phyloP scores from a whole-genome alignment of 495 filamentous ascomycete species.

The Xylaria castorea region DNA sequence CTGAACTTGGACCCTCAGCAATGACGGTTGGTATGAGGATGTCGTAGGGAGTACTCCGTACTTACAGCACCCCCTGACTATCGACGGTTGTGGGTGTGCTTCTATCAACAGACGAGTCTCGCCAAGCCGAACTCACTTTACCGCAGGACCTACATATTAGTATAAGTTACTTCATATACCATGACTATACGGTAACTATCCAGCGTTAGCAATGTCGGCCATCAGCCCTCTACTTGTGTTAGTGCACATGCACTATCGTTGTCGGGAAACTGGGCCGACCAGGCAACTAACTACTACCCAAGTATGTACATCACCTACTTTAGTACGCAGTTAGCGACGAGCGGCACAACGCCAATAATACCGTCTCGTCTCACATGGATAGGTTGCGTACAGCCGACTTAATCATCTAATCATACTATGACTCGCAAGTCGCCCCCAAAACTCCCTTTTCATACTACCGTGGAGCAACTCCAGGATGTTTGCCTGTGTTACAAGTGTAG shows the following conservation, averaged over 20 bases:
- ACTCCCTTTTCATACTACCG: neutral
- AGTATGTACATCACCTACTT: neutral
- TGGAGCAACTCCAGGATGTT: neutral
- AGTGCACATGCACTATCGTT: constrained; percentile 4
- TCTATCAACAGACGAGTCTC: neutral
- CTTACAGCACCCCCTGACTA: neutral
- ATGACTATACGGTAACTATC: constrained; percentile 19
- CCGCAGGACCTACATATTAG: constrained; percentile 1
- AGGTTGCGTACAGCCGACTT: neutral
- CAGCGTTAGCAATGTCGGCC: constrained; percentile 3
- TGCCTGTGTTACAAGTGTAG: neutral
- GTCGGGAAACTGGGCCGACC: constrained; percentile 14
- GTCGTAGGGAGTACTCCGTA: neutral
- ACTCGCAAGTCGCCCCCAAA: neutral
- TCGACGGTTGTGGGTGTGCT: neutral
- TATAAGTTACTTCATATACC: constrained; percentile 10
- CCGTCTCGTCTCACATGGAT: constrained; percentile 1
- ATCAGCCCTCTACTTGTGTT: constrained; percentile 3
- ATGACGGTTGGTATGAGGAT: neutral
- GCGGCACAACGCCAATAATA: neutral
- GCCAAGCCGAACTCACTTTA: neutral
- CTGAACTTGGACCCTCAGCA: neutral
- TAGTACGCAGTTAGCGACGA: neutral
- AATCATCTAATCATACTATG: constrained; percentile 7
- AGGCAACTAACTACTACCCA: neutral